phyloP scores from a whole-genome alignment of 2,329 filamentous ascomycete genomes.

The Pseudogymnoascus sp. region DNA sequence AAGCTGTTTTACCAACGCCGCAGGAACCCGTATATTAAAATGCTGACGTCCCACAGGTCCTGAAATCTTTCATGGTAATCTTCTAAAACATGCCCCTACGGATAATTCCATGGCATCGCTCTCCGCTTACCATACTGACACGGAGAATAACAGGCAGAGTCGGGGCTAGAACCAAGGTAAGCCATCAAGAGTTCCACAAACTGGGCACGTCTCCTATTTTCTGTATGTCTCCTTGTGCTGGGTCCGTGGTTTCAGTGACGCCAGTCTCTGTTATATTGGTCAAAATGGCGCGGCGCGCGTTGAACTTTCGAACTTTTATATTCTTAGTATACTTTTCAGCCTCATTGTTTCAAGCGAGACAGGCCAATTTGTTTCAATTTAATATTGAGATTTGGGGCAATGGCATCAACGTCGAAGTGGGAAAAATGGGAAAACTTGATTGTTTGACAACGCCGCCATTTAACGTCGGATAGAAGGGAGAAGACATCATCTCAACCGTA shows the following conservation, averaged over 20 bases:
- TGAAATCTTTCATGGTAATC: conserved; percentile 68
- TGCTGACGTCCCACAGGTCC: conserved; percentile 46
- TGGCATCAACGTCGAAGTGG: background rate
- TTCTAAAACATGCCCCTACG: conserved; percentile 4
- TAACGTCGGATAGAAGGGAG: background rate
- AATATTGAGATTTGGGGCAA: background rate
- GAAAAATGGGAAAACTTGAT: background rate
- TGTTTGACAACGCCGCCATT: background rate
- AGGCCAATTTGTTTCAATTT: background rate
- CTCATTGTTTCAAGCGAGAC: conserved; percentile 5
- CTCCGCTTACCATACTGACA: background rate
- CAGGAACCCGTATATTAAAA: conserved; percentile 11
- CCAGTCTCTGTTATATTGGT: background rate
- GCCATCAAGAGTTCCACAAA: conserved; percentile 13
- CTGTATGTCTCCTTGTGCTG: background rate
- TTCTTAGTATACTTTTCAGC: conserved; percentile 3
- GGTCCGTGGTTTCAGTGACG: background rate
- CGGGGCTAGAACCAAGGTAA: conserved; percentile 81
- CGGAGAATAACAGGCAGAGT: conserved; percentile 40
- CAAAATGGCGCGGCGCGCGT: background rate
- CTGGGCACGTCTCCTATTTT: background rate
- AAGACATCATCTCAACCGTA: background rate
- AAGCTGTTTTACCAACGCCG: conserved; percentile 22
- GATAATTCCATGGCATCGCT: background rate
- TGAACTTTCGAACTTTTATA: background rate